Percentiles rank a stretch among this genome's conserved stretches.
phyloP scores from a whole-genome alignment of 805 yeast species.

The Yamadazyma phyllophila region DNA sequence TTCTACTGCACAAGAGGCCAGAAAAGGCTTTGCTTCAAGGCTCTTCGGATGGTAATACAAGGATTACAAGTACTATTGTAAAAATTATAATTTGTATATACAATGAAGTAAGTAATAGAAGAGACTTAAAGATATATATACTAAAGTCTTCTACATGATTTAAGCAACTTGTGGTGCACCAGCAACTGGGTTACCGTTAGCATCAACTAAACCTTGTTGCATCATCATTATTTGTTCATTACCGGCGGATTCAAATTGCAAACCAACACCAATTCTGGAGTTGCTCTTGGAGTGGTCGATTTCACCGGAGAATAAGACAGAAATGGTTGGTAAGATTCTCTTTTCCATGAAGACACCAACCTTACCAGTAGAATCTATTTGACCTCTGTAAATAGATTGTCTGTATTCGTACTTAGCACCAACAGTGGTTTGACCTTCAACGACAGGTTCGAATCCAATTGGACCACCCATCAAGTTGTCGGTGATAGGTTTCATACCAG shows the following conservation, averaged over 20 bases:
- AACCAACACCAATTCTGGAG: slow-evolving; percentile 86
- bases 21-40: slow-evolving; percentile 24
- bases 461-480: slow-evolving; percentile 76
- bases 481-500: slow-evolving; percentile 69
- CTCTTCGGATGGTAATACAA: slow-evolving; percentile 38
- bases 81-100: slow-evolving; percentile 4
- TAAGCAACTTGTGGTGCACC: slow-evolving; percentile 59
- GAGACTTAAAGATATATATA: slow-evolving; percentile 1
- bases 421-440: slow-evolving; percentile 88
- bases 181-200: slow-evolving; percentile 81
- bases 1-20: slow-evolving; percentile 2
- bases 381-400: slow-evolving; percentile 93
- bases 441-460: slow-evolving; percentile 76
- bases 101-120: slow-evolving; percentile 5
- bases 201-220: slow-evolving; percentile 84
- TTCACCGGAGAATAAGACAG: slow-evolving; percentile 87
- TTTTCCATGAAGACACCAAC: slow-evolving; percentile 89
- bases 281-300: slow-evolving; percentile 74
- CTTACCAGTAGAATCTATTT: slow-evolving; percentile 86
- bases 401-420: slow-evolving; percentile 99
- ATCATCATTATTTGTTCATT: slow-evolving; percentile 87
- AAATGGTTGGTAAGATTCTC: slow-evolving; percentile 87
- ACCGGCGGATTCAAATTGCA: slow-evolving; percentile 95
- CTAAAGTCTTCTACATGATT: background rate
- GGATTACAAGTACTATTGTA: background rate